A percentile compares a stretch with the other conserved stretches of the same genome.
These are phyloP conservation scores for Xylariaceae sp. DNA, from an alignment of 2,329 filamentous ascomycete genomes.

Conservation along the genomic window DNA sequence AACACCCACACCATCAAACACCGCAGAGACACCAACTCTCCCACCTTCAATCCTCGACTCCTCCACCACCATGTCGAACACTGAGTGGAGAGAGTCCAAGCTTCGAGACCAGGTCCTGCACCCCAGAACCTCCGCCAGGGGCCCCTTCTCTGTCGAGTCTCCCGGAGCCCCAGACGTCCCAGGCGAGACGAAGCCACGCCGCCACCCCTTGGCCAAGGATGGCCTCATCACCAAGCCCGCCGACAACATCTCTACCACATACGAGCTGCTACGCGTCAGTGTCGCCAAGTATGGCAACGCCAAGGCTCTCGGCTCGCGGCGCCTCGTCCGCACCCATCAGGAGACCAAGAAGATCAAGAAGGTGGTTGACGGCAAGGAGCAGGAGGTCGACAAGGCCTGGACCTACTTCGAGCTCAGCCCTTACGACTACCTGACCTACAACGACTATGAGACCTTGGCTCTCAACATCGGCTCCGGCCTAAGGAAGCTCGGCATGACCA, in stretches of 20 bases:
- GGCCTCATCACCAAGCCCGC: constrained; percentile 59
- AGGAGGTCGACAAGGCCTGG: constrained; percentile 83
- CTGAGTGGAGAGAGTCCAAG: constrained; percentile 33
- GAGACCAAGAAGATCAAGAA: constrained; percentile 91
- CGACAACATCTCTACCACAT: constrained; percentile 67
- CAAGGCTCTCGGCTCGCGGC: constrained; percentile 67
- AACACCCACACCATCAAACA: too few species aligned
- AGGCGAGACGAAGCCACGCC: constrained; percentile 73
- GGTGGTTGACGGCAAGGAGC: constrained; percentile 75
- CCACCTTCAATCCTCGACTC: not conserved
- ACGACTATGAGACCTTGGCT: constrained; percentile 71
- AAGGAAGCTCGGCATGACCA: constrained; percentile 67
- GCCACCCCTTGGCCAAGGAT: constrained; percentile 61
- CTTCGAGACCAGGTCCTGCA: constrained; percentile 28
- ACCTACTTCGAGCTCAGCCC: constrained; percentile 79
- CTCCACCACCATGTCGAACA: constrained; percentile 20
- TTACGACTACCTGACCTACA: constrained; percentile 75
- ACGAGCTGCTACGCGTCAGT: constrained; percentile 69
- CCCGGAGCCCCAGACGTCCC: constrained; percentile 60
- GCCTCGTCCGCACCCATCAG: constrained; percentile 71
- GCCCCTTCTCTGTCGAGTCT: constrained; percentile 67
- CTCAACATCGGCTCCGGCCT: constrained; percentile 68
- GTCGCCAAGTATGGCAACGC: constrained; percentile 64
- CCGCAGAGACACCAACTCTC: not conserved
- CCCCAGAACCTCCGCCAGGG: constrained; percentile 54